phyloP scores from a whole-genome alignment of 164 flowering plant genomes.

The Stephania cephalantha region DNA sequence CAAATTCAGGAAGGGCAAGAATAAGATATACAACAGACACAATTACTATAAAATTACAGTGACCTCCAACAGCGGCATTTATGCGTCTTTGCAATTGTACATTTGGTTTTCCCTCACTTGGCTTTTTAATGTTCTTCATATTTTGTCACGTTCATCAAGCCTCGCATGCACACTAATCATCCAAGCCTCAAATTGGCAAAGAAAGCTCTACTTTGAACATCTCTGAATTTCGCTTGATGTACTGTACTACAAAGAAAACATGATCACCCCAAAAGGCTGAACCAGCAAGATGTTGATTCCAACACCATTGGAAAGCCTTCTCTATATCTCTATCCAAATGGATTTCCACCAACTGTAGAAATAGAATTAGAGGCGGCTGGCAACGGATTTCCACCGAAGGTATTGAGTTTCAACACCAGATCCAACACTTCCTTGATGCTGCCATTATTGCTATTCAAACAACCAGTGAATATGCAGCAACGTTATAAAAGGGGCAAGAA shows the following conservation, averaged over 20 bases:
- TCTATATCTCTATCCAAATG: conserved; percentile 54
- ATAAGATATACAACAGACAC: conserved; percentile 15
- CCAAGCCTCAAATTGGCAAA: conserved; percentile 8
- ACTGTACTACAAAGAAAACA: conserved; percentile 16
- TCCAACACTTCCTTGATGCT: conserved; percentile 21
- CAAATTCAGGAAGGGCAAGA: not conserved
- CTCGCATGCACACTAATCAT: not conserved
- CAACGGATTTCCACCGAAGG: conserved; percentile 16
- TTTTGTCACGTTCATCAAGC: not conserved
- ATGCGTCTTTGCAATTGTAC: not conserved
- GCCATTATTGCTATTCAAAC: conserved; percentile 5
- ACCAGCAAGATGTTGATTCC: conserved; percentile 9
- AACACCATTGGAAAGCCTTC: conserved; percentile 8
- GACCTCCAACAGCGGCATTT: not conserved
- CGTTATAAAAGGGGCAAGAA: not conserved
- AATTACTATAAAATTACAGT: not conserved
- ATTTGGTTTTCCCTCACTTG: not conserved
- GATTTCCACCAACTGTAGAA: conserved; percentile 55
- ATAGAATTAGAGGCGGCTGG: conserved; percentile 30
- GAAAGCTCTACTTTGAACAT: not conserved
- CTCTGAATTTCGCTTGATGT: conserved; percentile 9
- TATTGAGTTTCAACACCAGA: conserved; percentile 18
- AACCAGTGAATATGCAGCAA: not conserved
- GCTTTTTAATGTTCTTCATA: not conserved
- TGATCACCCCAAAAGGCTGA: conserved; percentile 12